These are phyloP conservation scores for Circinella umbellata DNA, from an alignment of 371 early-diverging fungal species.

Conservation along the genomic window DNA sequence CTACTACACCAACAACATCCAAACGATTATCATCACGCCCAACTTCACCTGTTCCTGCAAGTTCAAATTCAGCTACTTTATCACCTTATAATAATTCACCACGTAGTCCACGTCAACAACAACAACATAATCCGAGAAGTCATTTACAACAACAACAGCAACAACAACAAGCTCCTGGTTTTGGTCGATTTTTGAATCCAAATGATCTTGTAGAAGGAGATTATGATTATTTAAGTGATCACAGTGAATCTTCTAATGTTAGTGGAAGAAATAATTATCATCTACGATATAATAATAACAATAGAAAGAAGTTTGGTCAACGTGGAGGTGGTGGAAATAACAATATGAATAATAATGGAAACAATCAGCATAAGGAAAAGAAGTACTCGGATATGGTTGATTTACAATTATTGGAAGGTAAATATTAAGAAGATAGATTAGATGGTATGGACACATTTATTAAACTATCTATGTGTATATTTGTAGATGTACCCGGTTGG, in stretches of 20 bases:
- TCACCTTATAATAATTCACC: slow-evolving; percentile 8
- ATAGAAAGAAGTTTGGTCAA: slow-evolving; percentile 24
- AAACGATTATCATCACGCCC: slow-evolving; percentile 15
- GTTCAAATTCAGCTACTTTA: slow-evolving; percentile 27
- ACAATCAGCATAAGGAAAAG: slow-evolving; percentile 62
- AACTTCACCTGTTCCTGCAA: slow-evolving; percentile 32
- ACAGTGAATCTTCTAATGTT: slow-evolving; percentile 60
- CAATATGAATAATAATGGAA: slow-evolving; percentile 5
- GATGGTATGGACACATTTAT: too few species aligned
- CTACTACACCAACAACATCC: slow-evolving; percentile 1
- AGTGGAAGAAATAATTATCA: slow-evolving; percentile 32
- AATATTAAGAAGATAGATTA: not conserved
- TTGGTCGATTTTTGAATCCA: slow-evolving; percentile 45
- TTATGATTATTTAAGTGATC: slow-evolving; percentile 62
- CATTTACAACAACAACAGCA: slow-evolving; percentile 10
- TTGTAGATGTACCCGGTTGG: slow-evolving; percentile 90
- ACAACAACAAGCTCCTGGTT: slow-evolving; percentile 6
- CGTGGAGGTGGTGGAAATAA: slow-evolving; percentile 5
- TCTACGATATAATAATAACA: slow-evolving; percentile 7
- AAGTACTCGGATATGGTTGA: slow-evolving; percentile 76
- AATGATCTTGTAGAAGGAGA: slow-evolving; percentile 45
- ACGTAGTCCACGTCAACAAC: slow-evolving; percentile 12
- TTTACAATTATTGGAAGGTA: slow-evolving; percentile 76
- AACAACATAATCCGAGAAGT: not conserved
- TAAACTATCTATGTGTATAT: too few species aligned